Base-by-base conservation (phyloP, 2,329 filamentous ascomycete genomes). In the Talaromyces sp. region DNA sequence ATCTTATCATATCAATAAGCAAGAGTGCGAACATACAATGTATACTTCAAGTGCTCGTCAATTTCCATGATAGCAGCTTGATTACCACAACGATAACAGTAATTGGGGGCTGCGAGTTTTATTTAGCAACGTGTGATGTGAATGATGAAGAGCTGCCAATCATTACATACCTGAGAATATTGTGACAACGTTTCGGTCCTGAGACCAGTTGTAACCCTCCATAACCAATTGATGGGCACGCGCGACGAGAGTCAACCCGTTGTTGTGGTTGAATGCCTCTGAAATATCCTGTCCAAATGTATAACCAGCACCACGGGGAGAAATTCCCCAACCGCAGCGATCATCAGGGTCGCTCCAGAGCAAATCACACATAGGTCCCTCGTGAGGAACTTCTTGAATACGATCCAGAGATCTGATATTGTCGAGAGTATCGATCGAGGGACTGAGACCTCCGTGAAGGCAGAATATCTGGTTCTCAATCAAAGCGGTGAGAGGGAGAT, bases 41-140 rank as follows among this genome's bases (percentile, higher is more conserved):
- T 98, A 81, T 98, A 99, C 83, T 99, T 98, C 75, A 99, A 82
- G 78, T 98, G 93, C 81, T 99, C 95, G 69, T 98, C 95, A 78
- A 99, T 99, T 80, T 98, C 95, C 95, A 99, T 99, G 77, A 99
- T 98, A n/a, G 95, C 95, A 63, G 95, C 95, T 80, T 98, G 95
- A 80, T 99, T 99, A 75, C 95, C 95, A 75, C 95, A 99, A 77
- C 95, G 87, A 84, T 99, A 98, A 83, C 93, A 99, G 84, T 99
- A 99, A 78, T 93, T 93, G 67, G 90, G 90, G 60, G 90, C 90
- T 88, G 68, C 18, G 8, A 8, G n/a, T 16, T 16, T 62, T 9
- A 48, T 37, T 60, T 42, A 58, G 54, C 52, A 33, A 52, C n/a
- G 18, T 7, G 8, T 28, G 11, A 18, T 23, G 8, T 18, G 12